Conservation (phyloP, 1,139 yeast genomes). For the Hemisphaericaspora lyxosophila region DNA sequence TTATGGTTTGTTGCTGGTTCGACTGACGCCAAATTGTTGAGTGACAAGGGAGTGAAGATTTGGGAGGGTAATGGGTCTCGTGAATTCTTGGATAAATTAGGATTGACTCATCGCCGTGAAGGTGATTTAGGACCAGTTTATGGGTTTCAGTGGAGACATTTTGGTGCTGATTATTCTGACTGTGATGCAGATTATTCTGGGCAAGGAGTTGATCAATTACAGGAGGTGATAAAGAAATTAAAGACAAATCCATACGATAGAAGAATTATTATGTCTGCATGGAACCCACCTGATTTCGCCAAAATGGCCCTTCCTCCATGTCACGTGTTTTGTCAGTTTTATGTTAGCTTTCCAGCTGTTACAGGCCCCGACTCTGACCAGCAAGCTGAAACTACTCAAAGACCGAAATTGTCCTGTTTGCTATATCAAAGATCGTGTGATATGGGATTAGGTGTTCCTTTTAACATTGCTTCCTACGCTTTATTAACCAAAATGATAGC, state of each 20-base stretch:
- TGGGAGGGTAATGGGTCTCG: slow-evolving; percentile 99
- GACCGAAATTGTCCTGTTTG: slow-evolving; percentile 77
- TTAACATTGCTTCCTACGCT: slow-evolving; percentile 95
- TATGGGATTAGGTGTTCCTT: slow-evolving; percentile 98
- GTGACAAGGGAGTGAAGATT: slow-evolving; percentile 83
- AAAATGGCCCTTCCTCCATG: slow-evolving; percentile 98
- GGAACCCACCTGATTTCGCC: slow-evolving; percentile 96
- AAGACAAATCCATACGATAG: slow-evolving; percentile 91
- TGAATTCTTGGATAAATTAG: slow-evolving; percentile 81
- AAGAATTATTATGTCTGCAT: slow-evolving; percentile 90
- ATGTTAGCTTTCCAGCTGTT: slow-evolving; percentile 72
- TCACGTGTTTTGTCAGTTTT: slow-evolving; percentile 94
- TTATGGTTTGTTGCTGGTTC: slow-evolving; percentile 91
- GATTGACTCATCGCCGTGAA: slow-evolving; percentile 75
- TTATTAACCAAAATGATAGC: slow-evolving; percentile 93
- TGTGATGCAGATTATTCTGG: slow-evolving; percentile 87
- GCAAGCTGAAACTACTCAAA: slow-evolving; percentile 21
- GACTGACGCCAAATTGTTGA: slow-evolving; percentile 78
- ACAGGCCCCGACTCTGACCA: slow-evolving; percentile 21
- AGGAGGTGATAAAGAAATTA: slow-evolving; percentile 73
- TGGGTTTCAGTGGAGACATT: slow-evolving; percentile 99
- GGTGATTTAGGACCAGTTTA: slow-evolving; percentile 98
- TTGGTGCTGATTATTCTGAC: slow-evolving; percentile 86
- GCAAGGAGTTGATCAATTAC: slow-evolving; percentile 87
- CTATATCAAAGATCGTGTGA: slow-evolving; percentile 98